These are phyloP conservation scores for Nyssa sinensis DNA, from an alignment of 148 eudicot genomes.

Conservation along the genomic window DNA sequence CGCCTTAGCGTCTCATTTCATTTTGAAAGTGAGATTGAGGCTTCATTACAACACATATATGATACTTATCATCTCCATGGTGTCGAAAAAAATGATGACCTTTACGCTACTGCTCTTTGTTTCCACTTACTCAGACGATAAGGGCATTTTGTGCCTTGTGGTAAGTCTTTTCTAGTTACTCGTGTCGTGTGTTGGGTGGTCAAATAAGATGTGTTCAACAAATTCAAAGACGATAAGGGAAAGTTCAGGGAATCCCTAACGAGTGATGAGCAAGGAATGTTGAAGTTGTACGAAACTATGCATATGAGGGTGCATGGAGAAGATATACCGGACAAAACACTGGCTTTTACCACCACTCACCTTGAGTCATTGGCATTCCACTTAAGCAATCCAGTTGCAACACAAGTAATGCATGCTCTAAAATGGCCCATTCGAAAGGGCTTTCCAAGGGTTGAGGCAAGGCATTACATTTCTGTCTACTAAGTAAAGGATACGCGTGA, in stretches of 20 bases:
- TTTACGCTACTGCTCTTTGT: too few relatives aligned
- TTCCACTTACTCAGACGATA: not conserved
- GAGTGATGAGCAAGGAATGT: constrained; percentile 15
- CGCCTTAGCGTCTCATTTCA: constrained; percentile 30
- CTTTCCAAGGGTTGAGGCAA: too few relatives aligned
- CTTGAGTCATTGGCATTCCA: constrained; percentile 4
- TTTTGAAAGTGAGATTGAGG: constrained; percentile 27
- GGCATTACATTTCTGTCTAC: too few relatives aligned
- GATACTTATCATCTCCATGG: not conserved
- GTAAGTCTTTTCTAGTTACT: too few relatives aligned
- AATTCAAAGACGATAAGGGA: constrained; percentile 17
- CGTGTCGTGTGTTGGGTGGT: not conserved
- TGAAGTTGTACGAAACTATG: constrained; percentile 36
- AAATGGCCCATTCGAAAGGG: constrained; percentile 23
- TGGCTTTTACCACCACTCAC: constrained; percentile 19
- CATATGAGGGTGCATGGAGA: constrained; percentile 31
- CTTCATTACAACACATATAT: not conserved
- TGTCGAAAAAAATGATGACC: not conserved
- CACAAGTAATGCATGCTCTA: constrained; percentile 21
- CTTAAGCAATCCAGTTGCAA: not conserved
- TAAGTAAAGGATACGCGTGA: too few relatives aligned
- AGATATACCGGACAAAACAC: constrained; percentile 30
- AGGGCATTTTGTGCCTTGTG: too few relatives aligned
- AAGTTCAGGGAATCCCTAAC: constrained; percentile 18
- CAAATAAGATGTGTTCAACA: constrained; percentile 21